Evolutionary conservation across 2,329 filamentous ascomycete genomes (phyloP), one percentile per base, ranked within the genome.

Genomic region (Zopfia rhizophila): DNA sequence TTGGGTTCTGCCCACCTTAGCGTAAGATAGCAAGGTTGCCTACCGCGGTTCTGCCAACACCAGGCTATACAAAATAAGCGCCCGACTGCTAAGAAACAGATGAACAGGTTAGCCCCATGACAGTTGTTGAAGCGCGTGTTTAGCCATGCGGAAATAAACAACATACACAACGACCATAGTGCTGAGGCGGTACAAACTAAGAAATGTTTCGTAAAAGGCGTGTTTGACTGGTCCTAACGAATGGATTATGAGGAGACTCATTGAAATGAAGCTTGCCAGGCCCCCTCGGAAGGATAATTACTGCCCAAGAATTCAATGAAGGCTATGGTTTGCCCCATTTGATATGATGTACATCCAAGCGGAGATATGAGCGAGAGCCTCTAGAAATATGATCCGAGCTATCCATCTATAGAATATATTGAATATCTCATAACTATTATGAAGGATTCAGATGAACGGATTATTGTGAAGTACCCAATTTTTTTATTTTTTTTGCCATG

Each of bases 141-240:
- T 60, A 44, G 77, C 74, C 28, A 86, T 66, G 43, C 83, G 88
- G 58, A 85, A 83, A 78, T 83, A 91, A 10, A 89, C 68, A 7
- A 82, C 85, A 22, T 81, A 76, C 43, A 89, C 69, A 7, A 81
- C 73, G 6, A 82, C 64, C n/a, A 81, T 75, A 13, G 84, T 85
- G 12, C 85, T 77, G 2, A 78, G 60, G 38, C 90, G 88, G 71
- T 91, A 88, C 19, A 88, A 58, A 31, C 86, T 73, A 66, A 91
- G 85, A 77, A 91, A 91, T 1, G 78, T 82, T 69, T 91, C 88
- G 69, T 91, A 91, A 61, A 87, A 90, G n/a, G 87, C 87, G 63
- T 90, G 88, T 45, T 88, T 81, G 11, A 90, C 70, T 39, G 86
- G 79, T 38, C 87, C 88, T 25, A 82, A 78, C 1, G 88, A 86